Evolutionary conservation across 1,284 basidiomycete species (phyloP).

Genomic region (Cutaneotrichosporon daszewskae): DNA sequence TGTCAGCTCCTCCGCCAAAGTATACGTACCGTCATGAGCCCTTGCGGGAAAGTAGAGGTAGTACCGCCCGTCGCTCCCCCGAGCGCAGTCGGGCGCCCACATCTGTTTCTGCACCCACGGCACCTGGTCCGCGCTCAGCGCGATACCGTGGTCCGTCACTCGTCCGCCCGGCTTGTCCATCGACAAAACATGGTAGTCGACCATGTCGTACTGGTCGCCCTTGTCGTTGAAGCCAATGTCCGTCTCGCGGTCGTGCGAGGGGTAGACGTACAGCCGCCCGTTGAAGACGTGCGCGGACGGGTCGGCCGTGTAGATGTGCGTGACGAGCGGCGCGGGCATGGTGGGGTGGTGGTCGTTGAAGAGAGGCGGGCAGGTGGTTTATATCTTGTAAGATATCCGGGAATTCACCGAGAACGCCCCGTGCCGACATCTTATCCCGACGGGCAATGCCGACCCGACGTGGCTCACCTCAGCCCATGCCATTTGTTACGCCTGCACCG

Average conservation of each 20-base stretch:
- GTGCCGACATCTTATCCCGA: too few relatives aligned
- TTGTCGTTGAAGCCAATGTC: constrained; percentile 33
- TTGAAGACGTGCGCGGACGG: constrained; percentile 39
- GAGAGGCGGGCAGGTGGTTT: too few relatives aligned
- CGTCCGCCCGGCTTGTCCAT: constrained; percentile 25
- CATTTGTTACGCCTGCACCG: too few relatives aligned
- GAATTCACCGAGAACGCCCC: too few relatives aligned
- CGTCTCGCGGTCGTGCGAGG: constrained; percentile 35
- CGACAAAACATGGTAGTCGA: constrained; percentile 36
- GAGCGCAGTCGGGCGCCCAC: constrained; percentile 36
- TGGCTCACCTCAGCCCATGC: too few relatives aligned
- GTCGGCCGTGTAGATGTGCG: constrained; percentile 38
- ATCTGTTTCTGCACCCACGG: constrained; percentile 36
- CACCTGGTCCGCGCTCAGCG: constrained; percentile 25
- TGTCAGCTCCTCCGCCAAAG: too few relatives aligned
- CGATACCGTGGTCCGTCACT: constrained; percentile 36
- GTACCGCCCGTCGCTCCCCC: constrained; percentile 27
- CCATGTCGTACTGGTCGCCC: constrained; percentile 40
- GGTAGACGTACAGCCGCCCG: constrained; percentile 35
- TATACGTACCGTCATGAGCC: constrained; percentile 28
- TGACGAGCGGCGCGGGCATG: constrained; percentile 27
- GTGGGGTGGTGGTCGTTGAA: background rate
- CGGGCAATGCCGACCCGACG: too few relatives aligned
- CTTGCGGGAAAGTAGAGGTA: constrained; percentile 40
- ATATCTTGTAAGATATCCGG: too few relatives aligned